Evolutionary conservation across 2,329 filamentous ascomycete genomes (phyloP).

Genomic region (Spiromastix sp.): DNA sequence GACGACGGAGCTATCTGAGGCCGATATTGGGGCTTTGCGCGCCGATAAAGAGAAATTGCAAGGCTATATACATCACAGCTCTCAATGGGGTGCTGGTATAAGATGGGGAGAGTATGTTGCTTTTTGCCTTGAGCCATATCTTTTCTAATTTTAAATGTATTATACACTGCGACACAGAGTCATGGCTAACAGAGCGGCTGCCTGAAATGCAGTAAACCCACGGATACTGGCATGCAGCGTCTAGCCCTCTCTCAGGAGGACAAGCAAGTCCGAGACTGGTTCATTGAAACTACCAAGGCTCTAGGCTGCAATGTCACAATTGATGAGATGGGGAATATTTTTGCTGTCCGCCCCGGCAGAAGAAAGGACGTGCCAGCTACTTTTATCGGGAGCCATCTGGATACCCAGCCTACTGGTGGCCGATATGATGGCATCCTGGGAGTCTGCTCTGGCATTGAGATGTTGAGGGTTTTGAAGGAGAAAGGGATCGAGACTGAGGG

Average conservation of each 20-base stretch:
- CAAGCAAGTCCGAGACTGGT: slow-evolving; percentile 65
- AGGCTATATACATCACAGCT: slow-evolving; percentile 54
- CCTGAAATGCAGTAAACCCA: slow-evolving; percentile 33
- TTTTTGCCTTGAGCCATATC: slow-evolving; percentile 6
- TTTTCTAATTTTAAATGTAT: background rate
- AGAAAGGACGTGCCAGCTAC: slow-evolving; percentile 49
- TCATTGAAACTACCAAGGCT: slow-evolving; percentile 50
- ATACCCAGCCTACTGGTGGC: slow-evolving; percentile 39
- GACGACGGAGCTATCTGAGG: slow-evolving; percentile 37
- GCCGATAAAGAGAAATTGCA: slow-evolving; percentile 52
- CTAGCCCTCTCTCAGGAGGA: slow-evolving; percentile 62
- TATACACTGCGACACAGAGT: too few species aligned
- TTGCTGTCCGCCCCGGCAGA: slow-evolving; percentile 58
- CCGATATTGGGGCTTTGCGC: slow-evolving; percentile 42
- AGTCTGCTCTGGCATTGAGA: slow-evolving; percentile 62
- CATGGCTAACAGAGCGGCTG: too few species aligned
- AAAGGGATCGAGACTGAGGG: slow-evolving; percentile 58
- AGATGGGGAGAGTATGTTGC: slow-evolving; percentile 54
- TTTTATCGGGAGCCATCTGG: slow-evolving; percentile 27
- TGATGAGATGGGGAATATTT: slow-evolving; percentile 73
- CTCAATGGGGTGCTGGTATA: slow-evolving; percentile 56
- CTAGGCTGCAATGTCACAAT: slow-evolving; percentile 58
- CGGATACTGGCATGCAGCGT: slow-evolving; percentile 67
- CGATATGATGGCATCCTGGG: slow-evolving; percentile 57
- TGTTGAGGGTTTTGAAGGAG: slow-evolving; percentile 58